Base-by-base conservation (phyloP, 805 yeast species). In the Wickerhamiella parazyma region DNA sequence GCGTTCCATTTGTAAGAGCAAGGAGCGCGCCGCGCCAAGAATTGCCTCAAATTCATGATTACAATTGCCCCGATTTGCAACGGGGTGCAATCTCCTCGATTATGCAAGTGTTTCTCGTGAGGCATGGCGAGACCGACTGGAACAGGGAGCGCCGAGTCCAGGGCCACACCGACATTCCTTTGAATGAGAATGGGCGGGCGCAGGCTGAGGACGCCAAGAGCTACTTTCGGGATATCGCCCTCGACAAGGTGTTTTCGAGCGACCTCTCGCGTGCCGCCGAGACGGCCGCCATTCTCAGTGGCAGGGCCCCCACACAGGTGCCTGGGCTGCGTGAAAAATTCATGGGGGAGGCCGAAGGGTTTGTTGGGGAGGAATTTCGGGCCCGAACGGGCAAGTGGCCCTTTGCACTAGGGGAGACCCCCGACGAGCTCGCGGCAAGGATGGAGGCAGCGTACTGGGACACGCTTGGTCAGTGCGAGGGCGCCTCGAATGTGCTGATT, bases 101-200 rank as follows among this genome's bases (percentile, higher is more conserved):
- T n/a, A 51, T 53, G 53, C 29, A 49, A 10, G 26, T 54, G 12
- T 25, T 47, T 3, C 22, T 53, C 0, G 21, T 54, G 6, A 36
- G 58, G 11, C 58, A 54, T 29, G 58, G 58, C 33, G 56, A 54
- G 29, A 54, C 58, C 1, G 48, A 45, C 21, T 41, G 42, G 24
- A 54, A 54, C 35, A 38, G 28, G n/a, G 50, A 46, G 43, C 24
- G 46, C 17, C 33, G 52, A 2, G 42, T 53, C 12, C 58, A 54
- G 38, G 58, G 58, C 14, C 52, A 50, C 28, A 17, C 20, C 1
- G 55, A 54, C 28, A 48, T 48, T 6, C 45, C 42, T 5, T 44
- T 54, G 17, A 53, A 54, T 33, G 49, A 44, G 2, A 44, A 42
- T 2, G 58, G 45, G 2, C 44, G 31, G 19, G 46, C 38, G 17